A percentile compares a stretch with the other conserved stretches of the same genome.
Conservation (phyloP, 2,329 filamentous ascomycete genomes). For the Aspergillus sp. region DNA sequence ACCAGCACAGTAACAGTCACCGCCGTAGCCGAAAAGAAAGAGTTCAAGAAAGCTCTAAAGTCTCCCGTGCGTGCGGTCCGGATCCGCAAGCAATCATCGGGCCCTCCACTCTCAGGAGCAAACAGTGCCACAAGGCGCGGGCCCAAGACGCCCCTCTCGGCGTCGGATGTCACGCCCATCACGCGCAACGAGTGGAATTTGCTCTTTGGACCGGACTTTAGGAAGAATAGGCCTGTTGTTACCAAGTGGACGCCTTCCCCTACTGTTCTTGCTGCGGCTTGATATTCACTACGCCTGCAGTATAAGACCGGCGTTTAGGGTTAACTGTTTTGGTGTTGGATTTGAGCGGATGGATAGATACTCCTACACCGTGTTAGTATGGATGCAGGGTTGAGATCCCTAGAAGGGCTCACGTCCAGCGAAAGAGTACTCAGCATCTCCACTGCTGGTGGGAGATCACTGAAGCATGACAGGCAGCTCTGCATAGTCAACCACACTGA, state of each 20-base stretch:
- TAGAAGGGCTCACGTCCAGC: background rate
- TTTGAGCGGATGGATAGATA: background rate
- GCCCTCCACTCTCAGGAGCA: background rate
- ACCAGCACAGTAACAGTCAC: background rate
- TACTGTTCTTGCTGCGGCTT: conserved; percentile 30
- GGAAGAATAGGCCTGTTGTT: conserved; percentile 28
- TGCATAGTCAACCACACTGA: background rate
- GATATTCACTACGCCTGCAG: conserved; percentile 7
- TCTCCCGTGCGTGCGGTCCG: conserved; percentile 25
- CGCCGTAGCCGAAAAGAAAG: conserved; percentile 10
- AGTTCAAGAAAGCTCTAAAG: conserved; percentile 1
- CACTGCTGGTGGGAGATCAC: background rate
- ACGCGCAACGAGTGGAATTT: conserved; percentile 45
- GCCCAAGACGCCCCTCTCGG: conserved; percentile 42
- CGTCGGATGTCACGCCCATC: conserved; percentile 45
- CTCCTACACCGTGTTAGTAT: too few species aligned
- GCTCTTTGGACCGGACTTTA: conserved; percentile 33
- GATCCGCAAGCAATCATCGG: conserved; percentile 17
- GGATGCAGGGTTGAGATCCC: background rate
- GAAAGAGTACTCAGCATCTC: too few species aligned
- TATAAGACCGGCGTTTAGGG: too few species aligned
- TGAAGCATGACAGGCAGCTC: background rate
- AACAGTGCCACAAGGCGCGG: conserved; percentile 22
- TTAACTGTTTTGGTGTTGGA: background rate
- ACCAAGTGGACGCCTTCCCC: conserved; percentile 41